Evolutionary conservation across 495 filamentous ascomycete species (phyloP), one percentile per base, ranked within the genome.

Genomic region (Penicillium coprophilum): DNA sequence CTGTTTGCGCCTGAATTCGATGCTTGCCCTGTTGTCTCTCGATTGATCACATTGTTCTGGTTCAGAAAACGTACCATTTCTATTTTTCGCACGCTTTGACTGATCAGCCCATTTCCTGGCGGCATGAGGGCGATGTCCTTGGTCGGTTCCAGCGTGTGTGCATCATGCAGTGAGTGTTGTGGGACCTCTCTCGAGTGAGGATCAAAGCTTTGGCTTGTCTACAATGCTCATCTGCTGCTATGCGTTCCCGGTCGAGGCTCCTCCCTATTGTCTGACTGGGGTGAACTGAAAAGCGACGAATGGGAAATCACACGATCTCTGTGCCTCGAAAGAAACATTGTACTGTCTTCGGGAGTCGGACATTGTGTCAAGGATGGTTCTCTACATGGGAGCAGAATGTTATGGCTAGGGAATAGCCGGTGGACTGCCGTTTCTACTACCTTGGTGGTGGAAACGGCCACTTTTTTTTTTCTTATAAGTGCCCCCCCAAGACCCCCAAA

Each of bases 191-290:
- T 85, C 63, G 88, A 85, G 89, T 91, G 91, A 89, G 90, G 78
- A 84, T 96, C 91, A 96, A 92, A 91, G 91, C 76, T 85, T 89
- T 76, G 91, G 82, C 91, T 92, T 94, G 89, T 95, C 91, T 77
- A 82, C 68, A 51, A 55, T 46, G 45, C 34, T 56, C 53, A 41
- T 63, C 58, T 57, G 59, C 47, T 50, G 57, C 23, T 57, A 32
- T 40, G 45, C 58, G 48, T 45, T 51, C 45, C 52, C 34, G 20
- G n/a, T 19, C 13, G n/a, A 46, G 36, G 36, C 55, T 62, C 44
- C 32, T 32, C 38, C 6, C n/a, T 27, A 20, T 39, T 46, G 56
- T 53, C 50, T 17, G 40, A 41, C 50, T 53, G 43, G 52, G 48
- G 31, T 59, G 32, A 45, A 50, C 54, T 69, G 53, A 31, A 45